A percentile compares a stretch with the other conserved stretches of the same genome.
phyloP scores from a whole-genome alignment of 352 stramenopile genomes.

The Paralagenidium karlingii region DNA sequence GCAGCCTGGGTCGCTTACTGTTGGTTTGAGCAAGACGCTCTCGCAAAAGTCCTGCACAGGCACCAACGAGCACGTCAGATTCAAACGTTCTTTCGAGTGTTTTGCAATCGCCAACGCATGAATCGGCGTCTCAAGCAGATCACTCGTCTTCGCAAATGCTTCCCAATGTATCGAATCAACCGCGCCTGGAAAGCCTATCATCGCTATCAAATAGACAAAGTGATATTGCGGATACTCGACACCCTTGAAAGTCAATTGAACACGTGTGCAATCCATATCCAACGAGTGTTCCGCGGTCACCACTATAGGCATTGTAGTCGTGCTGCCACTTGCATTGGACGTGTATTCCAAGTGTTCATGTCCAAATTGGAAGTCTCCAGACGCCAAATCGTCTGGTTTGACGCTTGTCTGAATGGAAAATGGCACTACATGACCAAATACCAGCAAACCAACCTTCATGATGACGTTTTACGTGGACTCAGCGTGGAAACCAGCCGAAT shows the following conservation, averaged over 20 bases:
- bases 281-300: not conserved
- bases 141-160: slow-evolving; percentile 6
- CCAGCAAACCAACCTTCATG: too few relatives aligned
- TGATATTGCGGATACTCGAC: slow-evolving; percentile 5
- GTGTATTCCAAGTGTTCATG: not conserved
- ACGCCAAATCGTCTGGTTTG: too few relatives aligned
- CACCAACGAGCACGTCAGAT: slow-evolving; percentile 3
- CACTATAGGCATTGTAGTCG: slow-evolving; percentile 3
- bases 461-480: too few relatives aligned
- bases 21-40: slow-evolving; percentile 3
- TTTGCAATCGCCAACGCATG: slow-evolving; percentile 3
- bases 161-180: slow-evolving; percentile 11
- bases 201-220: not conserved
- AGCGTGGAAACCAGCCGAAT: too few relatives aligned
- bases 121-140: not conserved
- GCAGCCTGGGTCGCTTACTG: slow-evolving; percentile 1
- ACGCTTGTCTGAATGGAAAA: too few relatives aligned
- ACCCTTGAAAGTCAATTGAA: slow-evolving; percentile 8
- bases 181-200: slow-evolving; percentile 11
- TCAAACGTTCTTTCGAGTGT: slow-evolving; percentile 8
- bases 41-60: not conserved
- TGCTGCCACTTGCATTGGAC: slow-evolving; percentile 1
- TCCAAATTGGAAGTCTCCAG: not conserved
- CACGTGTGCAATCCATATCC: slow-evolving; percentile 5
- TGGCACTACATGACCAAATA: too few relatives aligned